Evolutionary conservation across 352 stramenopile genomes (phyloP).

Genomic region (Phytophthora brassicae): DNA sequence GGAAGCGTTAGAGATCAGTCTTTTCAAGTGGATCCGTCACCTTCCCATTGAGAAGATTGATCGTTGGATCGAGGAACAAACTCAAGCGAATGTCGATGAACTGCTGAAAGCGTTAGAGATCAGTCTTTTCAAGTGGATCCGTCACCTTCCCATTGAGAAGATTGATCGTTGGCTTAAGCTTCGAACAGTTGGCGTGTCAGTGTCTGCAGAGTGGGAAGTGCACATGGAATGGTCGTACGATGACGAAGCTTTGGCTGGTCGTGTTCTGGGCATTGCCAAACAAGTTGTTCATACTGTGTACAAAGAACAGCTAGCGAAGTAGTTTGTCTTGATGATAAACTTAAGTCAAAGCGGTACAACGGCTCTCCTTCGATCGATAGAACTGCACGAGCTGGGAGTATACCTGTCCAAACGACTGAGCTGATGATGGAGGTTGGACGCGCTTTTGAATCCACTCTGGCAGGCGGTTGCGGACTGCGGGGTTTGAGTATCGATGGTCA

Average conservation of each 20-base stretch:
- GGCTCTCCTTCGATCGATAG: slow-evolving; percentile 54
- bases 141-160: slow-evolving; percentile 54
- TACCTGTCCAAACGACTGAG: slow-evolving; percentile 53
- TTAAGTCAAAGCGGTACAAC: not conserved
- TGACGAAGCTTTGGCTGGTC: slow-evolving; percentile 81
- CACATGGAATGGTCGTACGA: slow-evolving; percentile 86
- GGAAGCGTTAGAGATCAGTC: slow-evolving; percentile 38
- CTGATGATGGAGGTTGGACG: slow-evolving; percentile 50
- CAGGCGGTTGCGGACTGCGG: slow-evolving; percentile 59
- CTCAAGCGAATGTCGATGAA: slow-evolving; percentile 54
- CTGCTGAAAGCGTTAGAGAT: slow-evolving; percentile 50
- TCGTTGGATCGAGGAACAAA: slow-evolving; percentile 78
- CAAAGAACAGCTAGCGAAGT: slow-evolving; percentile 38
- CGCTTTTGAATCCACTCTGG: slow-evolving; percentile 85
- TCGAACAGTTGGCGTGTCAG: slow-evolving; percentile 59
- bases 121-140: slow-evolving; percentile 65
- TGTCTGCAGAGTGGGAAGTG: slow-evolving; percentile 78
- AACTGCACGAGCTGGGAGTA: slow-evolving; percentile 83
- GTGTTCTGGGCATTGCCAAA: slow-evolving; percentile 81
- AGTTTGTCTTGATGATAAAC: slow-evolving; percentile 17
- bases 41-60: slow-evolving; percentile 60
- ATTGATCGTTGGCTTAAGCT: slow-evolving; percentile 79
- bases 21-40: slow-evolving; percentile 71
- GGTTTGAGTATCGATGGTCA: slow-evolving; percentile 92
- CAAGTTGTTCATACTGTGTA: slow-evolving; percentile 75